phyloP scores from a whole-genome alignment of 2,329 filamentous ascomycete species.

The Botryotinia globosa region DNA sequence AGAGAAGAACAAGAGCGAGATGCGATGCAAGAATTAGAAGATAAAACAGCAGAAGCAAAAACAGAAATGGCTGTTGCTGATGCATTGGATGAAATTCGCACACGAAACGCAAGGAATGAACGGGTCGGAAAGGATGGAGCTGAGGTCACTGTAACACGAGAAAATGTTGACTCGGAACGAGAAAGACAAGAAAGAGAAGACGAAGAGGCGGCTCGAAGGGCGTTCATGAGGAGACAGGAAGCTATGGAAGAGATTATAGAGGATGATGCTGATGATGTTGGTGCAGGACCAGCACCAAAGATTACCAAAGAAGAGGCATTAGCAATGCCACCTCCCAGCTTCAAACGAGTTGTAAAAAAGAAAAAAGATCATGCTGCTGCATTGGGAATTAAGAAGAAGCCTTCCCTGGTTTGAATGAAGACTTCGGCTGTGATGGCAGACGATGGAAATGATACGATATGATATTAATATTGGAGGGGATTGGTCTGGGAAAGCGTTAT shows the following conservation, averaged over 20 bases:
- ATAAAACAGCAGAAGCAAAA: conserved; percentile 89
- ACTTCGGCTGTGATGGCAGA: not conserved
- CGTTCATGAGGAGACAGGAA: conserved; percentile 57
- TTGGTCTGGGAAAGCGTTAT: not conserved
- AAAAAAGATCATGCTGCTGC: conserved; percentile 78
- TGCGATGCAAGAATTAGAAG: conserved; percentile 92
- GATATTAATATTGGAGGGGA: not conserved
- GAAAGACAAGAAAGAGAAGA: conserved; percentile 75
- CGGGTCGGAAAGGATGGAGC: conserved; percentile 67
- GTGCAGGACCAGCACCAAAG: conserved; percentile 36
- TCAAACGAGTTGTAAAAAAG: conserved; percentile 75
- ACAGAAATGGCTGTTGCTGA: conserved; percentile 96
- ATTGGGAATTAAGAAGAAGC: conserved; percentile 86
- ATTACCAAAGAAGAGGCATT: conserved; percentile 40
- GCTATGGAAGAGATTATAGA: conserved; percentile 39
- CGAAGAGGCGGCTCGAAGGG: conserved; percentile 72
- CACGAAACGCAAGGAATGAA: conserved; percentile 84
- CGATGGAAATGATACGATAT: not conserved
- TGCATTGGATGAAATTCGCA: conserved; percentile 90
- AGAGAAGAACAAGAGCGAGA: conserved; percentile 77
- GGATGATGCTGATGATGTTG: conserved; percentile 36
- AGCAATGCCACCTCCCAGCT: conserved; percentile 59
- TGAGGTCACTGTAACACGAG: conserved; percentile 54
- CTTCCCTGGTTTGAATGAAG: conserved; percentile 48
- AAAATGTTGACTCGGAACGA: conserved; percentile 57